Percentiles rank a stretch among this genome's conserved stretches.
These are phyloP conservation scores for Madurella fahalii DNA, from an alignment of 2,329 filamentous ascomycete genomes.

Conservation along the genomic window DNA sequence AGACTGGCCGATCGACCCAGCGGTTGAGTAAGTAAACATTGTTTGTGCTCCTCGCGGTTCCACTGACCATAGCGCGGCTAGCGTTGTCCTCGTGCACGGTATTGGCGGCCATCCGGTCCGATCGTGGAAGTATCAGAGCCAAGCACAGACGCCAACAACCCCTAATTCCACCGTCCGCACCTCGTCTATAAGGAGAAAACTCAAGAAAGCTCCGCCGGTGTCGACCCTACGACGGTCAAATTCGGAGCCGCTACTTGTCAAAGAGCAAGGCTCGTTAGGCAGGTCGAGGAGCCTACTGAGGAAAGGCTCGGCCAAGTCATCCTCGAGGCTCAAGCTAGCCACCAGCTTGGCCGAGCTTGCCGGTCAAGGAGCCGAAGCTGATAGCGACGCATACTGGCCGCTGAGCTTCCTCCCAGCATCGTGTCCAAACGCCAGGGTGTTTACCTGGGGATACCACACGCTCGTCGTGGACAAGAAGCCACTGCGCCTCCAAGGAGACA, in stretches of 20 bases:
- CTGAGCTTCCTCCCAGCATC: conserved; percentile 30
- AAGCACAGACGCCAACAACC: conserved; percentile 12
- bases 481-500: conserved; percentile 27
- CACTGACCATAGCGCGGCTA: conserved; percentile 13
- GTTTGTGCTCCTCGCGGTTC: not conserved
- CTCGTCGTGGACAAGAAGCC: conserved; percentile 26
- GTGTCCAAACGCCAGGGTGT: conserved; percentile 29
- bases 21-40: conserved; percentile 29
- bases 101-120: conserved; percentile 32
- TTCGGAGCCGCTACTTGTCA: conserved; percentile 21
- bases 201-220: conserved; percentile 16
- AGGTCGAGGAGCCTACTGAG: conserved; percentile 18
- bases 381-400: conserved; percentile 30
- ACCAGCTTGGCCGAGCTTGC: conserved; percentile 12
- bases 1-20: conserved; percentile 26
- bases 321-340: conserved; percentile 21
- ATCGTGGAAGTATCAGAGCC: conserved; percentile 26
- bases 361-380: conserved; percentile 1
- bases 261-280: conserved; percentile 7
- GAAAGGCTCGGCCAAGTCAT: conserved; percentile 27
- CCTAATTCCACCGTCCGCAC: conserved; percentile 12
- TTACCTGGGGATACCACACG: conserved; percentile 32
- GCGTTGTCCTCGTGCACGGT: conserved; percentile 32
- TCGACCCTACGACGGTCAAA: conserved; percentile 21
- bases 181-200: conserved; percentile 12